These are phyloP conservation scores for Cyclotella baltica DNA, from an alignment of 108 stramenopile genomes.

Conservation along the genomic window DNA sequence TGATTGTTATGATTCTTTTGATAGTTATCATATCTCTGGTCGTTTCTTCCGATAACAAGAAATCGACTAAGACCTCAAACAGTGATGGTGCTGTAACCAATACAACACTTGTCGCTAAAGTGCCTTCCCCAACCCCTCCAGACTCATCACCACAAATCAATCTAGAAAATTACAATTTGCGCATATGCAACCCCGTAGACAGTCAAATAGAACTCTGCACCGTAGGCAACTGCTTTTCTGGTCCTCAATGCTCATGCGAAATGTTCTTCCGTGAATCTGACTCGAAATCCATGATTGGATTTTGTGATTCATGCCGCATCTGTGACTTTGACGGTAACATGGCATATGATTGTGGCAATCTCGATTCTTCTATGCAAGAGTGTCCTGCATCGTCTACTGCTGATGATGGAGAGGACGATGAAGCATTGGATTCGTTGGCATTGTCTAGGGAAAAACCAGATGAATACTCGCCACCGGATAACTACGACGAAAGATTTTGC, in stretches of 20 bases:
- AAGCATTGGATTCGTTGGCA: background rate
- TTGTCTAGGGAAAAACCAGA: background rate
- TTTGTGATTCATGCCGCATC: constrained; percentile 7
- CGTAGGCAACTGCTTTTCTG: background rate
- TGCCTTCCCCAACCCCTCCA: background rate
- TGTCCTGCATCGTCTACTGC: background rate
- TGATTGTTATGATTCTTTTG: background rate
- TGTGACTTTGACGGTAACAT: constrained; percentile 9
- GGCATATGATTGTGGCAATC: constrained; percentile 15
- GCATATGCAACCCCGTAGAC: constrained; percentile 3
- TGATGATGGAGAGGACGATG: background rate
- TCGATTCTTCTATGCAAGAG: constrained; percentile 9
- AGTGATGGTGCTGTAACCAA: background rate
- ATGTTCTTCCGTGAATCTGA: background rate
- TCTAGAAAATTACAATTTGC: constrained; percentile 1
- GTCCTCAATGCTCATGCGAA: constrained; percentile 15
- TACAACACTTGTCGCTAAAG: background rate
- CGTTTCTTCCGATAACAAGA: background rate
- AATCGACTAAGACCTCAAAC: background rate
- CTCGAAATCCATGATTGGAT: background rate
- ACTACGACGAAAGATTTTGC: constrained; percentile 5
- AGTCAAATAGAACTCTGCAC: constrained; percentile 3
- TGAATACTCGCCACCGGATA: constrained; percentile 9
- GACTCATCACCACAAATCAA: background rate
- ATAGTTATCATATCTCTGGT: background rate